phyloP scores from a whole-genome alignment of 306 rosid genomes.

The Cercis canadensis region DNA sequence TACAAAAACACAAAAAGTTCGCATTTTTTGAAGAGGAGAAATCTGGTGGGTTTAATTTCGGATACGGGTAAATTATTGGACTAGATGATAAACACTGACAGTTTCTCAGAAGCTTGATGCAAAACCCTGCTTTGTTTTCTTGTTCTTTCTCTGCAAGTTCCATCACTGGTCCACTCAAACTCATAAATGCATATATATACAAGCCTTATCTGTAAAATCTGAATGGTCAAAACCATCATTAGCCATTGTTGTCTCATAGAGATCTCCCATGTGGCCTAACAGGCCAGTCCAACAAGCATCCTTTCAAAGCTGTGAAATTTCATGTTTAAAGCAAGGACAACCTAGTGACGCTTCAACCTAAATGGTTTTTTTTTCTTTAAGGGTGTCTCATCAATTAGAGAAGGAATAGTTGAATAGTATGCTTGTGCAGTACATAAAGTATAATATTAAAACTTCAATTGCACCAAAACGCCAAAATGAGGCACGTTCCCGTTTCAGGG shows the following conservation, averaged over 20 bases:
- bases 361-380: no score
- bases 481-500: no score
- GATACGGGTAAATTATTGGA: constrained; percentile 31
- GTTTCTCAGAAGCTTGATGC: constrained; percentile 14
- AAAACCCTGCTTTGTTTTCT: not conserved
- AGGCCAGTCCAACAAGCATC: not conserved
- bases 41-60: constrained; percentile 39
- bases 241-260: not conserved
- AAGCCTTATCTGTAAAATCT: constrained; percentile 3
- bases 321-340: no score
- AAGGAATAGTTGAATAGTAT: no score
- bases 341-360: no score
- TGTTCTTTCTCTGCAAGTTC: constrained; percentile 27
- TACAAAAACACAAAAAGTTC: constrained; percentile 25
- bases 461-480: no score
- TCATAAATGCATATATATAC: not conserved
- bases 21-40: constrained; percentile 44
- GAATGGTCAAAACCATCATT: constrained; percentile 44
- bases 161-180: constrained; percentile 19
- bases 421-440: no score
- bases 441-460: no score
- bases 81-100: constrained; percentile 20
- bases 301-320: constrained; percentile 12
- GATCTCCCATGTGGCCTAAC: constrained; percentile 17
- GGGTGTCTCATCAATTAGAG: no score